Evolutionary conservation across 208 protist genomes (phyloP).

Genomic region (Crithidia brevicula): DNA sequence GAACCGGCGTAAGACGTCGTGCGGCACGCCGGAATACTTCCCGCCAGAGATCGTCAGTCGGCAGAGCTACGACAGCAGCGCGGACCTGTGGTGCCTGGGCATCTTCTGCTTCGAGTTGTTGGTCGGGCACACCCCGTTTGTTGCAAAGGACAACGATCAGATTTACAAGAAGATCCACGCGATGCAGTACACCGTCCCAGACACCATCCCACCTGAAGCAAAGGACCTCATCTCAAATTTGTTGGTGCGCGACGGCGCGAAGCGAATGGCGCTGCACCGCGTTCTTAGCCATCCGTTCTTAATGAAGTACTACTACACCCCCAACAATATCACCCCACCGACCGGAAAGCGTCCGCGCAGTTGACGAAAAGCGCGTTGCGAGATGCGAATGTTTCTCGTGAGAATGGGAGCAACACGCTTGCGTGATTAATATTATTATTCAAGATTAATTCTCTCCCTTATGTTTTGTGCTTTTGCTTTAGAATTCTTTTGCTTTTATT

Average conservation of each 20-base stretch:
- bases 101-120: conserved; percentile 98
- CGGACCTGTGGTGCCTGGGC: conserved; percentile 97
- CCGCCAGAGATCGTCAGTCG: conserved; percentile 98
- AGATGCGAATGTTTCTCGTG: neutral
- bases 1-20: conserved; percentile 93
- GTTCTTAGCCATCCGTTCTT: conserved; percentile 88
- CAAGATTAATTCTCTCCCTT: no score
- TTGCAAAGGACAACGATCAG: conserved; percentile 82
- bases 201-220: conserved; percentile 83
- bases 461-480: neutral
- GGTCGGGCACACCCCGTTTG: conserved; percentile 95
- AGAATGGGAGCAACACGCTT: no score
- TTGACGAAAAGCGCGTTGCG: conserved; percentile 1
- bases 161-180: conserved; percentile 93
- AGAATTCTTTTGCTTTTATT: neutral
- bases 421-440: no score
- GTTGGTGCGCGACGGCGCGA: conserved; percentile 68
- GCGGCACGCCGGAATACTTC: conserved; percentile 99
- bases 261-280: conserved; percentile 82
- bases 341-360: conserved; percentile 71
- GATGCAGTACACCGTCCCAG: conserved; percentile 90
- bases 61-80: conserved; percentile 86
- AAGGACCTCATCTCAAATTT: conserved; percentile 88
- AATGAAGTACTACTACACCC: conserved; percentile 90
- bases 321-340: conserved; percentile 82